Base-by-base conservation (phyloP, 2,329 filamentous ascomycete genomes). In the Cladosporium austrohemisphaericum region DNA sequence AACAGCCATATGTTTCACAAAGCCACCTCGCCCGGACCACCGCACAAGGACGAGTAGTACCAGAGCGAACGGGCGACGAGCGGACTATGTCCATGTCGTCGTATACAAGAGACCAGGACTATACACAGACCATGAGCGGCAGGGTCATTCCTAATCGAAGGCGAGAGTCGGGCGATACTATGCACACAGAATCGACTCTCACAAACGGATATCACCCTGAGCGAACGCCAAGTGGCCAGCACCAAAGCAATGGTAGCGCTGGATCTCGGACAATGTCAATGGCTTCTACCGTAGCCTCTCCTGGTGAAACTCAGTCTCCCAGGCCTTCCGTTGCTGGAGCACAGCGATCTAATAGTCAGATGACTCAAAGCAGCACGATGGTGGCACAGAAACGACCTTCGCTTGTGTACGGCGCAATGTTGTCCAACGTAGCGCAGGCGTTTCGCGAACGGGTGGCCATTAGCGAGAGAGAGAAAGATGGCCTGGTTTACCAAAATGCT, bases 21-120 rank as follows among this genome's bases (percentile, higher is more conserved):
- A 76, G 74, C 52, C 74, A 79, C 49, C 78, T 82, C 59, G 84
- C 89, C 2, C 79, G 85, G 54, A 95, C 89, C 41, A 98, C 93
- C 2, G 88, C 91, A 7, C 91, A 96, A 66, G 93, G 93, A 25
- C 81, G 93, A 53, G 77, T 93, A 28, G 90, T 98, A 7, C 93
- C 93, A 1, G 91, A 96, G 65, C 83, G 92, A 47, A 86, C 91
- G 54, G 56, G 58, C 23, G 88, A 94, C 61, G 92, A 97, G 68
- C 82, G 93, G 51, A 84, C 93, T 55, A 97, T 97, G 93, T 95
- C 92, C 37, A 85, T 98, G 85, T 93, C 86, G 4, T 88, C 87
- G 8, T 87, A 89, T 58, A 78, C 84, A 3, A 77, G 85, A 47
- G 88, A 94, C 59, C 78, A 80, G 53, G 86, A 90, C 36, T 86